Conservation (phyloP, 495 filamentous ascomycete genomes). For the Annulohypoxylon bovei region DNA sequence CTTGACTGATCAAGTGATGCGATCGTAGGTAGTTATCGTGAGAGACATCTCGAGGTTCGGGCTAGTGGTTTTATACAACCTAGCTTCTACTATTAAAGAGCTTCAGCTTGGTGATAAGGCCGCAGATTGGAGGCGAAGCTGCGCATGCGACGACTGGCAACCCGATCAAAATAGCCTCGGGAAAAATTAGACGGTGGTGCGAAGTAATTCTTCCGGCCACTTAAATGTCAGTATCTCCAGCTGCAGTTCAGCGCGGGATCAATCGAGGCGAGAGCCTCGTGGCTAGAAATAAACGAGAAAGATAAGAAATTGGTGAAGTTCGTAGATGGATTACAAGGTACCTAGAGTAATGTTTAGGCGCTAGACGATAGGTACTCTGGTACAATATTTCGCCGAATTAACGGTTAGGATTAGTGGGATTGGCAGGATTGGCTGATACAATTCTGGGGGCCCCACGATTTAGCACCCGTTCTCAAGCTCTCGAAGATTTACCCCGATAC, state of each 20-base stretch:
- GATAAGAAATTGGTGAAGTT: constrained; percentile 32
- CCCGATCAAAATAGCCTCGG: constrained; percentile 13
- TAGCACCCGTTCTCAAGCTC: constrained; percentile 1
- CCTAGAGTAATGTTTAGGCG: constrained; percentile 22
- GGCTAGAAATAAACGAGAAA: constrained; percentile 14
- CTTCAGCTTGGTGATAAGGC: background rate
- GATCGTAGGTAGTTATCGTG: constrained; percentile 11
- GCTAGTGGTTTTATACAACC: constrained; percentile 26
- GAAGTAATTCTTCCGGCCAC: constrained; percentile 47
- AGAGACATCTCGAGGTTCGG: constrained; percentile 25
- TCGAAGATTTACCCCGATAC: constrained; percentile 31
- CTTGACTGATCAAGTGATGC: constrained; percentile 9
- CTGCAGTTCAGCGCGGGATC: constrained; percentile 28
- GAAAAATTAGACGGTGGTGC: constrained; percentile 35
- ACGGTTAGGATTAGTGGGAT: constrained; percentile 16
- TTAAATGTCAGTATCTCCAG: constrained; percentile 29
- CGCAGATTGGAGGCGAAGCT: constrained; percentile 20
- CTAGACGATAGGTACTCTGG: constrained; percentile 19
- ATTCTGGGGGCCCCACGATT: constrained; percentile 27
- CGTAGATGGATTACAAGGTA: background rate
- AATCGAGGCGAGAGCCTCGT: constrained; percentile 30
- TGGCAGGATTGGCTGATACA: constrained; percentile 12
- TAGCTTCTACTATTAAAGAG: constrained; percentile 13
- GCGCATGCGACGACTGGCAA: constrained; percentile 7
- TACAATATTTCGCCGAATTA: constrained; percentile 40